Conservation (phyloP, 352 stramenopile genomes). For the Globisporangium spinosum region DNA sequence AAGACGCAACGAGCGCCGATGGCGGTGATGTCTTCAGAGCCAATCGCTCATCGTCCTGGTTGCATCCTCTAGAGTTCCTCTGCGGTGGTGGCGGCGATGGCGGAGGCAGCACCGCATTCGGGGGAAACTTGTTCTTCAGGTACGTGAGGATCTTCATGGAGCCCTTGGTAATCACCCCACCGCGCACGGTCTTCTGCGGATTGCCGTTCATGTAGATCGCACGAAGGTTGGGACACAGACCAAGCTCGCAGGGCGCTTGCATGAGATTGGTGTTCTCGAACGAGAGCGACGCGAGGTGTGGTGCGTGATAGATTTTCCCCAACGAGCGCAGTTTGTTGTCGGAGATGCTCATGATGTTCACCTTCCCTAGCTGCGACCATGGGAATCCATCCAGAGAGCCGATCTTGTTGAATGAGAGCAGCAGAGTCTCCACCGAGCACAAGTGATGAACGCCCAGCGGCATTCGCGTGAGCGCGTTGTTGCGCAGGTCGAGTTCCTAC, state of each 20-base stretch:
- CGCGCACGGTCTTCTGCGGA: conserved; percentile 75
- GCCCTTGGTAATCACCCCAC: conserved; percentile 68
- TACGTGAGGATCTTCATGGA: conserved; percentile 68
- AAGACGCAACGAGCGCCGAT: background rate
- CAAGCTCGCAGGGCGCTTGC: conserved; percentile 58
- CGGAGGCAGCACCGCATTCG: conserved; percentile 25
- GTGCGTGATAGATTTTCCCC: conserved; percentile 54
- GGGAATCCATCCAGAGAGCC: conserved; percentile 62
- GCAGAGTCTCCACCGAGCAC: conserved; percentile 47
- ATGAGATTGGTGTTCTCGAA: conserved; percentile 85
- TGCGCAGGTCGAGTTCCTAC: conserved; percentile 72
- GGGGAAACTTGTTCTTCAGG: conserved; percentile 78
- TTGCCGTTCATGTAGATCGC: conserved; percentile 85
- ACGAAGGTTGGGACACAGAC: conserved; percentile 54
- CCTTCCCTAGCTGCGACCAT: conserved; percentile 40
- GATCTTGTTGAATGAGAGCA: conserved; percentile 72
- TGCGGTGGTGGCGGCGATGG: background rate
- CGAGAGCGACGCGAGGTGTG: conserved; percentile 61
- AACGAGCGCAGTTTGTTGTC: conserved; percentile 77
- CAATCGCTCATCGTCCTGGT: conserved; percentile 4
- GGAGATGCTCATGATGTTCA: conserved; percentile 63
- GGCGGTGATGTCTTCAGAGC: background rate
- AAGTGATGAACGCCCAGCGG: conserved; percentile 36
- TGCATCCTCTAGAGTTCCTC: background rate
- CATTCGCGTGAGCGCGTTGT: conserved; percentile 53